Evolutionary conservation across 2,329 filamentous ascomycete species (phyloP).

Genomic region (Epichloe uncinata): DNA sequence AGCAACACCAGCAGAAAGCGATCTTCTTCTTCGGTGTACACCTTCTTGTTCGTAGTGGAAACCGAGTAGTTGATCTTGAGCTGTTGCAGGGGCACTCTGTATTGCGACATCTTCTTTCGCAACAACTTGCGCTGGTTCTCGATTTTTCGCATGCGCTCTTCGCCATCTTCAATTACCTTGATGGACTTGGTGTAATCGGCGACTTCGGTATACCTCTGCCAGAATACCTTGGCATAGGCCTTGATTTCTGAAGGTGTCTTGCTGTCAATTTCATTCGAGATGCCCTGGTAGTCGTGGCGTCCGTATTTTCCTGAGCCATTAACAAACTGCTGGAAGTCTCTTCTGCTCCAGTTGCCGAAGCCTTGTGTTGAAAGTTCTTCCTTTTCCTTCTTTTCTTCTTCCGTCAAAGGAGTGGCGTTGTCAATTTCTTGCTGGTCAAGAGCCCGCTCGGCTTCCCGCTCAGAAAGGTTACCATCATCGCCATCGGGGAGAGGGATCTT

Average conservation of each 20-base stretch:
- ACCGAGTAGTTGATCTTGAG: constrained; percentile 98
- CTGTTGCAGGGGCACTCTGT: constrained; percentile 93
- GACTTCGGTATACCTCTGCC: constrained; percentile 88
- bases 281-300: constrained; percentile 70
- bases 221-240: constrained; percentile 88
- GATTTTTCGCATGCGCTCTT: constrained; percentile 77
- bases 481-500: constrained; percentile 85
- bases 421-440: constrained; percentile 88
- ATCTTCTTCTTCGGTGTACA: constrained; percentile 97
- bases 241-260: constrained; percentile 79
- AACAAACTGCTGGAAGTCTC: constrained; percentile 96
- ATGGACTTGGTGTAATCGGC: constrained; percentile 81
- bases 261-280: constrained; percentile 81
- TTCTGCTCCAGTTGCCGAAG: constrained; percentile 89
- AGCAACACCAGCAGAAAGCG: constrained; percentile 88
- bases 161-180: constrained; percentile 79
- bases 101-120: constrained; percentile 89
- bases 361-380: constrained; percentile 67
- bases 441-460: constrained; percentile 76
- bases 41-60: constrained; percentile 98
- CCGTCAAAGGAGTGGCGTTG: constrained; percentile 73
- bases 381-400: constrained; percentile 83
- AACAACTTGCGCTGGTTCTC: constrained; percentile 89
- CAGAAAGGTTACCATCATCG: constrained; percentile 71
- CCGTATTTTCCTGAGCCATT: constrained; percentile 92